Conservation (phyloP, 1,284 basidiomycete species). For the Gymnopus androsaceus region DNA sequence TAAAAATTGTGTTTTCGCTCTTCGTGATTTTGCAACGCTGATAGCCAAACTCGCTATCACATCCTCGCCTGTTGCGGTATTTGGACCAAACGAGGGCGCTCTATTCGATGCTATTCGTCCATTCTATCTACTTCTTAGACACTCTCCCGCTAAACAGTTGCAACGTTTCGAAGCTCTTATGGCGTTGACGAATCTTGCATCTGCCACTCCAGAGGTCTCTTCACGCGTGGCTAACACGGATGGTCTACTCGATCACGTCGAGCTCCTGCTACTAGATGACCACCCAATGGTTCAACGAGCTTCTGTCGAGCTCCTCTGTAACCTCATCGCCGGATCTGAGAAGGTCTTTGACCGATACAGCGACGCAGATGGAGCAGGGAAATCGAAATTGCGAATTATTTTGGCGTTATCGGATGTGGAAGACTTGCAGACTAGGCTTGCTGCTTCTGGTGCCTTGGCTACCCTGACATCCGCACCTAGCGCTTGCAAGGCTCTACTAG, state of each 20-base stretch:
- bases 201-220: constrained; percentile 68
- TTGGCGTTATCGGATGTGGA: constrained; percentile 83
- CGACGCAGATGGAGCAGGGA: constrained; percentile 44
- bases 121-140: constrained; percentile 69
- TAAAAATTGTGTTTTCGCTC: too few relatives aligned
- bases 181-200: constrained; percentile 94
- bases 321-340: constrained; percentile 81
- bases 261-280: constrained; percentile 84
- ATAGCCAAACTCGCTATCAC: constrained; percentile 94
- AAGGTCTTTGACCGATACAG: constrained; percentile 73
- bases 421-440: constrained; percentile 79
- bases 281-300: constrained; percentile 84
- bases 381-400: constrained; percentile 79
- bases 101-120: constrained; percentile 83
- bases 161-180: constrained; percentile 93
- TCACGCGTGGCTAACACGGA: constrained; percentile 61
- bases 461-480: constrained; percentile 66
- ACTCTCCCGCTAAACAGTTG: constrained; percentile 68
- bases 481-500: constrained; percentile 64
- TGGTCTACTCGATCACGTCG: constrained; percentile 70
- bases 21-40: too few relatives aligned
- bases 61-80: constrained; percentile 85
- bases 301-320: constrained; percentile 91
- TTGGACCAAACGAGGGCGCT: constrained; percentile 77
- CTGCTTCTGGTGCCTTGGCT: constrained; percentile 85